Evolutionary conservation across 345 rosid species (phyloP).

Genomic region (Sisymbrium altissimum): DNA sequence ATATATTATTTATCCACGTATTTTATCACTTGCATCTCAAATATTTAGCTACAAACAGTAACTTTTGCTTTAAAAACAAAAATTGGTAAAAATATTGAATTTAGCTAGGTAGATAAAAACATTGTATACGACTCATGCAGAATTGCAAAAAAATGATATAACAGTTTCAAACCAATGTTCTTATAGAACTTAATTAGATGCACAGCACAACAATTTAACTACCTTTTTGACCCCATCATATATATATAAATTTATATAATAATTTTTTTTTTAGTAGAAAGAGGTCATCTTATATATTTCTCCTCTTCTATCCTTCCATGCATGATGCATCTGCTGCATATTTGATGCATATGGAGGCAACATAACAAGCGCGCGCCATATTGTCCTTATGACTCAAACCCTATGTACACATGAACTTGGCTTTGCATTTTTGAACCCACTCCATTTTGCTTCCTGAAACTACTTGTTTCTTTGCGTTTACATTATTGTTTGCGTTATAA

Average conservation of each 20-base stretch:
- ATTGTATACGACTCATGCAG: background rate
- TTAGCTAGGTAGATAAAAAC: background rate
- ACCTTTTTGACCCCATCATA: background rate
- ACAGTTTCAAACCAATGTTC: background rate
- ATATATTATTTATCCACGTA: background rate
- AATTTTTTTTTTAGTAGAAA: too few species aligned
- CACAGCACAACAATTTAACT: background rate
- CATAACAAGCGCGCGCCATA: background rate
- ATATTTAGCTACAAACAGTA: background rate
- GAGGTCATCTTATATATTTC: background rate
- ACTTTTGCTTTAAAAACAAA: too few species aligned
- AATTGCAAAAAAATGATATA: background rate
- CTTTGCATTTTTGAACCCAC: background rate
- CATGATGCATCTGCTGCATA: background rate
- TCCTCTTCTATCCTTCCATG: background rate
- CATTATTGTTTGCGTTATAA: background rate
- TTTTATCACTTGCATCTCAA: background rate
- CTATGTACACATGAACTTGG: background rate
- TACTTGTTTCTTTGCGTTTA: background rate
- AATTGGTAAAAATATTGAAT: background rate
- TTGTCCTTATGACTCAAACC: background rate
- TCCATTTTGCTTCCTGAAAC: background rate
- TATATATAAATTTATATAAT: background rate
- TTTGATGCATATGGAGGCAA: background rate
- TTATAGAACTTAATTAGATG: background rate